A percentile compares a stretch with the other conserved stretches of the same genome.
Conservation (phyloP, 345 rosid genomes). For the Aurinia saxatilis region DNA sequence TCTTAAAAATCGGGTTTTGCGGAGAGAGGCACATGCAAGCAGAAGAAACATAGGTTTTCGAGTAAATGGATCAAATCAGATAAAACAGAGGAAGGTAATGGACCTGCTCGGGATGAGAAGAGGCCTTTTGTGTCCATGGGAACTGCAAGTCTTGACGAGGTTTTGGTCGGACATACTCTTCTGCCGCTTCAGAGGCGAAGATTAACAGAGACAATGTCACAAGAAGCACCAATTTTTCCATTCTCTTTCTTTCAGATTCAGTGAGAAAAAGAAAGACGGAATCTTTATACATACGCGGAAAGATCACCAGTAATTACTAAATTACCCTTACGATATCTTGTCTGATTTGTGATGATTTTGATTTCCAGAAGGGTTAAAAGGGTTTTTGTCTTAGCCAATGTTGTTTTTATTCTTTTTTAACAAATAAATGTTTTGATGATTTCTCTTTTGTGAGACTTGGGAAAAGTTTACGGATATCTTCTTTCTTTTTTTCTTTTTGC, state of each 20-base stretch:
- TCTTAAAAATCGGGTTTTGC: slow-evolving; percentile 6
- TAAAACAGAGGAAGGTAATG: not conserved
- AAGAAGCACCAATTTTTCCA: slow-evolving; percentile 22
- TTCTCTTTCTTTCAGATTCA: slow-evolving; percentile 20
- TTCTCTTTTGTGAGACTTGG: too few species aligned
- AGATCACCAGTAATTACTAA: not conserved
- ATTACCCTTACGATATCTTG: not conserved
- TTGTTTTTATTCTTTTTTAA: too few species aligned
- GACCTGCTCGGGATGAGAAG: slow-evolving; percentile 79
- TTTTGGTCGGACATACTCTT: slow-evolving; percentile 58
- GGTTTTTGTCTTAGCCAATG: not conserved
- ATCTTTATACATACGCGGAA: not conserved
- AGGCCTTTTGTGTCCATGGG: slow-evolving; percentile 43
- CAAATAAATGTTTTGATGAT: too few species aligned
- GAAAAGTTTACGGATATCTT: too few species aligned
- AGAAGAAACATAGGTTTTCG: not conserved
- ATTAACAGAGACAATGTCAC: slow-evolving; percentile 18
- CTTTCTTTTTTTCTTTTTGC: not conserved
- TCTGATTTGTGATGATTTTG: slow-evolving; percentile 12
- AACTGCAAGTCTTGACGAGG: slow-evolving; percentile 72
- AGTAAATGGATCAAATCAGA: not conserved
- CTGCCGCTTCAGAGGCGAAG: slow-evolving; percentile 35
- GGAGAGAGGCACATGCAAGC: slow-evolving; percentile 13
- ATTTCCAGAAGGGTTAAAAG: not conserved
- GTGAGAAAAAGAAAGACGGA: not conserved